Base-by-base conservation (phyloP, 495 filamentous ascomycete species). In the Podospora didyma region DNA sequence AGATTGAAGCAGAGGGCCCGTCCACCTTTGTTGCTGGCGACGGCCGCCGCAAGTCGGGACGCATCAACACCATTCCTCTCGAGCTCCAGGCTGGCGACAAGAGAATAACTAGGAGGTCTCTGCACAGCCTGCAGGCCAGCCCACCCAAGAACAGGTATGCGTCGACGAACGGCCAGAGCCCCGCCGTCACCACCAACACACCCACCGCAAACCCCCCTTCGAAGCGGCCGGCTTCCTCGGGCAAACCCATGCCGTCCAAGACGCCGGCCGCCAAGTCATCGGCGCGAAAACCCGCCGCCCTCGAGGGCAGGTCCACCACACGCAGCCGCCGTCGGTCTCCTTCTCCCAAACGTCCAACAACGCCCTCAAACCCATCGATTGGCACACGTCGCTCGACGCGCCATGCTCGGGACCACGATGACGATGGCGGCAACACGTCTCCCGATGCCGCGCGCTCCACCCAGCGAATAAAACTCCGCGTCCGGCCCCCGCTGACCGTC, bases 21-120 rank as follows among this genome's bases (percentile, higher is more conserved):
- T 90, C 94, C 9, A 87, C 89, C 0, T 89, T 96, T 60, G 71
- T 49, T 6, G 45, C 86, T 22, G 85, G 86, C 59, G 86, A 90
- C 73, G 94, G 94, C 45, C 85, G 84, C 59, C 82, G 94, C 53
- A 94, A 90, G 69, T 96, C 92, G 9, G 89, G 89, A 35, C 80
- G 92, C 59, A 89, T 89, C 54, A 96, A 95, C 67, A 71, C 75
- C 26, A 71, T 89, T 19, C 88, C 88, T n/a, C 59, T 86, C 31
- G 86, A 89, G 57, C 69, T 88, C 53, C 84, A 89, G 62, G 79
- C 72, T 26, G 81, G 82, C 24, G 82, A 83, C 31, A 95, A 88
- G 58, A 74, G 79, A n/a, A 66, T 75, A 55, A 81, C 77, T 1
- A 64, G 79, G 56, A 65, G 71, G 50, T 63, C 75, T 46, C 56